phyloP scores from a whole-genome alignment of 768 basidiomycete genomes.

The Rhodocollybia butyracea region DNA sequence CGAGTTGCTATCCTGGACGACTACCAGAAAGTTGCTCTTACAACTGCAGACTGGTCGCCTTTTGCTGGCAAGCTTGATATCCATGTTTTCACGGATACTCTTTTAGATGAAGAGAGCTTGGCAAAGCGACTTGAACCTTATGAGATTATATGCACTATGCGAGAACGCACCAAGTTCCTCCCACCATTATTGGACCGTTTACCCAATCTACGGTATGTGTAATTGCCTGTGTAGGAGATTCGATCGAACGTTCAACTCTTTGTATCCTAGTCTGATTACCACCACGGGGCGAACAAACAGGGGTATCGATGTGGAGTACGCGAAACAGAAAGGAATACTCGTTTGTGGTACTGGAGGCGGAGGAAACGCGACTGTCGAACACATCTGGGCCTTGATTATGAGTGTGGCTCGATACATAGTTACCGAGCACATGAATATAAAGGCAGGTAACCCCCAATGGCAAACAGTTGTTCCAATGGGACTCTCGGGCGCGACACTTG shows the following conservation, averaged over 20 bases:
- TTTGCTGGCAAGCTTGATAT: conserved; percentile 33
- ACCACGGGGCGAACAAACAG: conserved; percentile 53
- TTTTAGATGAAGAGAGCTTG: conserved; percentile 48
- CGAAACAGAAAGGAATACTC: conserved; percentile 43
- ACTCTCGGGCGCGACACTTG: conserved; percentile 52
- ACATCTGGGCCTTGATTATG: conserved; percentile 62
- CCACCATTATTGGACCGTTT: conserved; percentile 47
- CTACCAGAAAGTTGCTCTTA: conserved; percentile 52
- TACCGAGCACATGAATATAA: conserved; percentile 47
- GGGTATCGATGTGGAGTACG: conserved; percentile 46
- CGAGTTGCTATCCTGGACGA: conserved; percentile 61
- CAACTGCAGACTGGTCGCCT: conserved; percentile 50
- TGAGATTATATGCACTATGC: conserved; percentile 61
- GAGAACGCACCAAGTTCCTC: conserved; percentile 61
- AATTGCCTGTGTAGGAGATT: neutral
- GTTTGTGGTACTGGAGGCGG: conserved; percentile 47
- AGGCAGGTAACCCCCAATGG: conserved; percentile 47
- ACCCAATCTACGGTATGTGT: conserved; percentile 47
- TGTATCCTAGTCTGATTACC: conserved; percentile 41
- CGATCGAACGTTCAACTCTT: neutral
- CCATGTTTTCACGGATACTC: conserved; percentile 49
- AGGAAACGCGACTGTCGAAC: conserved; percentile 54
- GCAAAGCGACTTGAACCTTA: conserved; percentile 47
- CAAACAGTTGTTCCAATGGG: conserved; percentile 49
- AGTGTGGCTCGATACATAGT: conserved; percentile 47